Evolutionary conservation across 345 rosid genomes (phyloP), one percentile per base, ranked within the genome.

Genomic region (Citrus maxima): DNA sequence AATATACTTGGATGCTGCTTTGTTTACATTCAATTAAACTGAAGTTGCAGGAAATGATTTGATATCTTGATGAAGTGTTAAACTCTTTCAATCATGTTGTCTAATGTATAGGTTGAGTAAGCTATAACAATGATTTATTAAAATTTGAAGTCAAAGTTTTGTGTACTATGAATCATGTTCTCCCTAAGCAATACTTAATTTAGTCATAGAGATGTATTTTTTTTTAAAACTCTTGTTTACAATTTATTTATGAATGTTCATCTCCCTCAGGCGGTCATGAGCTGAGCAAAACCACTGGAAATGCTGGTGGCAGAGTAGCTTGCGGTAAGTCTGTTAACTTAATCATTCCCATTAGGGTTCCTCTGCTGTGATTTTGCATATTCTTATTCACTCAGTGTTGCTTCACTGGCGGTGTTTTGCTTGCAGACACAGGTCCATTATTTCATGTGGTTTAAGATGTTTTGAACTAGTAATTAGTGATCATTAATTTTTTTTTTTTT

Each of bases 241-340:
- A 6, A 21, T 35, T 66, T 34, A 66, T 22, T 35, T 19, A 3
- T 1, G 5, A 35, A 35, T 35, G 27, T 66, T 66, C 27, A 34
- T 8, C 70, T 21, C 46, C 22, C 6, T 66, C 49, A 66, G 70
- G 70, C 22, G 70, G 70, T 4, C 70, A 66, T 83, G 91, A 93
- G 73, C 97, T 95, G 79, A 95, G 97, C 86, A 92, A 89, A 85
- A 86, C 92, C 55, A 95, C 98, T 12, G 98, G 99, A 51, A 95
- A 95, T 73, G 98, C 98, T 10, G 98, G 98, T 73, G 91, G 96
- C 4, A 88, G 98, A 82, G 83, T 91, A 73, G 90, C 93, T 3
- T 66, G 70, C 7, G 70, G 70, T 66, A 35, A 66, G 70, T 66
- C 4, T 32, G 4, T 16, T 21, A 19, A 1, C 70, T 35, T 9